Base-by-base conservation (phyloP, 352 stramenopile genomes). In the Phytophthora foliorum region DNA sequence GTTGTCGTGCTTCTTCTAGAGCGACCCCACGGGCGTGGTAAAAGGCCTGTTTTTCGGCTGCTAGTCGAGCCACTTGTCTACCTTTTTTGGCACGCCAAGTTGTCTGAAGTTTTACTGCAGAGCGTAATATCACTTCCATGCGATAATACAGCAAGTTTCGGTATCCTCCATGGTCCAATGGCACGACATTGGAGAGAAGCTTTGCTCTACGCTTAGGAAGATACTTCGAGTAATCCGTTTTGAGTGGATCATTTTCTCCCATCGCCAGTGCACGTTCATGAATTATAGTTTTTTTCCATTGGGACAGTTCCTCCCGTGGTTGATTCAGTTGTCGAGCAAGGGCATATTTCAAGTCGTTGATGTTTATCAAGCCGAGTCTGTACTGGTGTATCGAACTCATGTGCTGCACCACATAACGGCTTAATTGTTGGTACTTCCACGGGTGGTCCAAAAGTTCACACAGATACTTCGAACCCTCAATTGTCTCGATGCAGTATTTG, bases 141-240 rank as follows among this genome's bases (percentile, higher is more conserved):
- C 86, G 76, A 65, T 95, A 95, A 50, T 95, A 69, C 1, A 93
- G 49, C 17, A 97, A 67, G 57, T 98, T 97, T 4, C 83, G 83
- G 57, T 97, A 95, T 9, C 89, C 84, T 13, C 89, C 92, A 63
- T 98, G 92, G 62, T 95, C 84, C 25, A 98, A 69, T 8, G 91
- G 90, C 8, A 97, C 85, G 4, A 97, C 91, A 41, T 96, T 94
- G 5, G 88, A 97, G 9, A 95, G 59, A 19, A 93, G 44, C 48
- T 90, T 91, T 1, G 76, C 71, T 39, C 80, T 72, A 4, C 88
- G 78, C 55, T 90, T 91, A 16, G 80, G 80, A 1, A 98, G 63
- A 38, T 98, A 98, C 66, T 94, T 96, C 11, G 88, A 94, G 67
- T 98, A 98, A 65, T 98, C 91, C 1, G 91, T 88, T 72, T 98